Conservation (phyloP, 1,284 basidiomycete species). For the Trichosporon sp. region DNA sequence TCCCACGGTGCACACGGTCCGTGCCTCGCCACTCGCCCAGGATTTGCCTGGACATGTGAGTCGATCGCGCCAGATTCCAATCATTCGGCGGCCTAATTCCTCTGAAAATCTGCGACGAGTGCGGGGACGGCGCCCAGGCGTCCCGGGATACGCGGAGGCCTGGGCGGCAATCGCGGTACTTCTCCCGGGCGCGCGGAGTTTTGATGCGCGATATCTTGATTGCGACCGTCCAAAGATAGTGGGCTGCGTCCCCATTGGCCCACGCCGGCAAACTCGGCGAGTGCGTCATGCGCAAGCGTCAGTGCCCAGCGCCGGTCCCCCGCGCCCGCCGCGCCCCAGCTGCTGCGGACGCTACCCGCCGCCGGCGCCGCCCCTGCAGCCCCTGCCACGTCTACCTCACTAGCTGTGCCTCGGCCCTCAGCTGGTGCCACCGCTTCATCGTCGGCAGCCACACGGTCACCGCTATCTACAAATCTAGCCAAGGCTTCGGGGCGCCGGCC, state of each 20-base stretch:
- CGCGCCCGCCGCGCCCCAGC: background rate
- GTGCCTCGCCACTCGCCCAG: background rate
- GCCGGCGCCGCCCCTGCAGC: background rate
- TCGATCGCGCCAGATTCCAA: background rate
- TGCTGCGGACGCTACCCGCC: background rate
- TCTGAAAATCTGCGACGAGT: background rate
- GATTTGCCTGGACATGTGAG: constrained; percentile 1
- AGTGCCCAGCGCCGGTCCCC: background rate
- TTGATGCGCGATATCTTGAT: background rate
- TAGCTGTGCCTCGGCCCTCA: background rate
- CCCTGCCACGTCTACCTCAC: background rate
- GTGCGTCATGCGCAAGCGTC: background rate
- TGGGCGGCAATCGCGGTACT: background rate
- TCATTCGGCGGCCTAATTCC: background rate
- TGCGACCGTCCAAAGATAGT: background rate
- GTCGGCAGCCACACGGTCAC: background rate
- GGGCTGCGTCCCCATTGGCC: background rate
- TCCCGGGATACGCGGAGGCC: too few relatives aligned
- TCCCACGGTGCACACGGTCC: background rate
- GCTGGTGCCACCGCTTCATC: background rate
- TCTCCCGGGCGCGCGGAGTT: background rate
- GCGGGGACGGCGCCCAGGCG: background rate
- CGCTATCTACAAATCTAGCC: background rate
- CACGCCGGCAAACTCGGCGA: background rate
- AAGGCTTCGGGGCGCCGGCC: background rate